Evolutionary conservation across 768 basidiomycete species (phyloP), one percentile per base, ranked within the genome.

Genomic region (Chalciporus chontae): DNA sequence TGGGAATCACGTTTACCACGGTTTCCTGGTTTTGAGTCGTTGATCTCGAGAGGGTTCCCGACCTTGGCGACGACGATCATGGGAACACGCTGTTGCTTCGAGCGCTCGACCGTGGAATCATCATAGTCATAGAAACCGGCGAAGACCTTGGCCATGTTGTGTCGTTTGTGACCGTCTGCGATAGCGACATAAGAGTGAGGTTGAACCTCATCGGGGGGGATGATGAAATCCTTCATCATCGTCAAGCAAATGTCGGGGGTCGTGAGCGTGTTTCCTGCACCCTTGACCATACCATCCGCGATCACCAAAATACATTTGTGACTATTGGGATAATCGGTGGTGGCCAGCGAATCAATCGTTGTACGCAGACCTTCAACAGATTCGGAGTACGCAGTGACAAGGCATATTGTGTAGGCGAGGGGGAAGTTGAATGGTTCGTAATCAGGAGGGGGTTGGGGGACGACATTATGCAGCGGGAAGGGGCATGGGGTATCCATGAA

Each of bases 101-200:
- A 86, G 26, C 77, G 73, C 70, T 98, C 96, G 21, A 88, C 78
- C 2, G 94, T 95, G 37, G 85, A 78, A 62, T 93, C 80, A 63
- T 97, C 93, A 69, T 98, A 99, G 53, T 85, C 81, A 69, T 99
- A 98, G 75, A 91, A 99, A 10, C 96, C 96, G 32, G 96, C 94
- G 62, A 88, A 97, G 36, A 98, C 94, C 71, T 94, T 94, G 36
- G 94, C 95, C 94, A 95, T 96, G 68, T 99, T 99, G 76, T 98
- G 96, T 31, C 93, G 81, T 72, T 96, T 98, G 77, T 98, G 94
- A n/a, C 96, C 96, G 64, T 99, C 95, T 14, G 96, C 96, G 60
- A 99, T 97, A 51, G 96, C 94, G 47, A 98, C 94, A 63, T 98
- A 99, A 23, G 93, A 95, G 58, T 95, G 90, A 3, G 93, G 74